Base-by-base conservation (phyloP, 805 yeast genomes). In the Saccharomycopsis sp. region DNA sequence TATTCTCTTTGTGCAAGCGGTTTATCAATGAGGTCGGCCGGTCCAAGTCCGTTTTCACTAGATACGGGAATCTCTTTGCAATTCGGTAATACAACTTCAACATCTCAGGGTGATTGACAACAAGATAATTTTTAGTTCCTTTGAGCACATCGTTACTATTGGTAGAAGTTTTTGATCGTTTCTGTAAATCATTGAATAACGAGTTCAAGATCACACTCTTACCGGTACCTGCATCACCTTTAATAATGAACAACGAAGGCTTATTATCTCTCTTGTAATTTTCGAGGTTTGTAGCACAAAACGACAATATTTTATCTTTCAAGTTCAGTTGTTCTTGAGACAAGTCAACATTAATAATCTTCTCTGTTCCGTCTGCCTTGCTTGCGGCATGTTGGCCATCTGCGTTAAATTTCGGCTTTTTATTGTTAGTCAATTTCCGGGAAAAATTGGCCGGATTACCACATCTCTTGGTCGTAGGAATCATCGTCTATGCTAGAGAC, bases 201-300 rank as follows among this genome's bases (percentile, higher is more conserved):
- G 78, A 65, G 56, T 77, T 77, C 57, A 77, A 63, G 8, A 77
- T 69, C 2, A 75, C 79, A 15, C 77, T 72, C 61, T 77, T 77
- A 12, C 81, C 81, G 0, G 81, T 77, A 23, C 81, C 81, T 3
- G 80, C 80, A 66, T 75, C 78, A 54, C 81, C 81, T 60, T 75
- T 72, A 54, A 77, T 75, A 0, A 76, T 75, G 63, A 71, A 76
- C 62, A 74, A 69, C 0, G 77, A 67, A 0, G 76, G 67, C 44
- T 56, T 62, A 29, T 58, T 62, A 2, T 63, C 58, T 1, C 55
- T 55, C n/a, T 58, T 42, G 54, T 58, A 59, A 15, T 58, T 52
- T 1, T 54, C 38, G 9, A 76, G 56, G 25, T 68, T 62, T 0
- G 64, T 56, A 35, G 68, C 64, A 24, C 69, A 66, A 61, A 75